phyloP scores from a whole-genome alignment of 352 stramenopile species.

The Globisporangium echinulatum region DNA sequence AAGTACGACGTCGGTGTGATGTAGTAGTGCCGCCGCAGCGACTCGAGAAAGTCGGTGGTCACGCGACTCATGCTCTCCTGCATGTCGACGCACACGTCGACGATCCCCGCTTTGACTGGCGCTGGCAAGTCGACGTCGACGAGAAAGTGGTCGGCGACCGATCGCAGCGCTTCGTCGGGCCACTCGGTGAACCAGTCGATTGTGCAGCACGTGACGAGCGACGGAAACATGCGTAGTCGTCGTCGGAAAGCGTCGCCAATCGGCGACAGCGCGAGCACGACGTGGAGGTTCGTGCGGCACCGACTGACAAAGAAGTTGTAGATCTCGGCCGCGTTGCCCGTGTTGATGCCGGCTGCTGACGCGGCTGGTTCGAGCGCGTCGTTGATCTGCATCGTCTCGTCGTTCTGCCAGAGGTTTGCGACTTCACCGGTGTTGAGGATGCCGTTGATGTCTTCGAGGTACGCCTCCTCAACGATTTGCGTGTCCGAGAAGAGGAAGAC shows the following conservation, averaged over 20 bases:
- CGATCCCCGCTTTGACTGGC: constrained; percentile 77
- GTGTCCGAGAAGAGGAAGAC: constrained; percentile 93
- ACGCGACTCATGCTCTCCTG: constrained; percentile 87
- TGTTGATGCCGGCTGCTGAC: constrained; percentile 57
- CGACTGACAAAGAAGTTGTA: constrained; percentile 91
- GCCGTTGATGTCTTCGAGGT: constrained; percentile 92
- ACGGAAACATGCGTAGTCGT: constrained; percentile 94
- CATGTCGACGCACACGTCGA: constrained; percentile 94
- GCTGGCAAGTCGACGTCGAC: constrained; percentile 81
- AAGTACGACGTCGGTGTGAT: constrained; percentile 95
- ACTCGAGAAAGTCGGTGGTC: constrained; percentile 80
- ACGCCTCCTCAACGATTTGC: constrained; percentile 90
- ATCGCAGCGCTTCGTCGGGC: constrained; percentile 91
- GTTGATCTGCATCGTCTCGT: constrained; percentile 84
- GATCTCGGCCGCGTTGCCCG: constrained; percentile 62
- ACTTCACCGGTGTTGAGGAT: constrained; percentile 93
- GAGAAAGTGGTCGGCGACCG: constrained; percentile 90
- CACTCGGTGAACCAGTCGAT: constrained; percentile 97
- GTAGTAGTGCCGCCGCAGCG: constrained; percentile 91
- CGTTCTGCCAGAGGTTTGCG: constrained; percentile 87
- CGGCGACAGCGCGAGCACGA: constrained; percentile 91
- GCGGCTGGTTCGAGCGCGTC: constrained; percentile 65
- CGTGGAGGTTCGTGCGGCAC: constrained; percentile 90
- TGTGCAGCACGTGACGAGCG: constrained; percentile 95
- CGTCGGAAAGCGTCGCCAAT: constrained; percentile 92